Evolutionary conservation across 2,329 filamentous ascomycete genomes (phyloP), one percentile per base, ranked within the genome.

Genomic region (Sporothrix euskadiensis): DNA sequence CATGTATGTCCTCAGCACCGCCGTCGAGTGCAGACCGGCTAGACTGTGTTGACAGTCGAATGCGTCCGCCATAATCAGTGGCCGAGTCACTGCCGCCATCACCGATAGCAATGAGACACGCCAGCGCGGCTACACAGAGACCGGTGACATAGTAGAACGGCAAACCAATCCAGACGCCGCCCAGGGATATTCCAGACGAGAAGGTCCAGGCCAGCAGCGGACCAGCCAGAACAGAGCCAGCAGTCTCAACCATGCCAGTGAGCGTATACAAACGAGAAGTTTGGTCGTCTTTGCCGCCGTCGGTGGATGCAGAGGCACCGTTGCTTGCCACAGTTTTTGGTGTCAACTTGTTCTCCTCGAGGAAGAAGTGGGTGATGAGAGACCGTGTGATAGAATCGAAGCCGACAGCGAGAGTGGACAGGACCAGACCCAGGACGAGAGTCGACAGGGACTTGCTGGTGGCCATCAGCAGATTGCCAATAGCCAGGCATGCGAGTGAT

Each of bases 241-340:
- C 57, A 4, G 77, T 77, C 75, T 79, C 77, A 10, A 77, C 73
- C 66, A 79, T 79, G 73, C 77, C 76, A 22, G 78, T 76, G n/a
- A 80, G 75, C 5, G 78, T 78, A 71, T 79, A 78, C n/a, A 80
- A 73, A 32, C 79, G 76, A 8, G 76, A 77, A 16, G 76, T 78
- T 69, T 78, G 75, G 69, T 77, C 75, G 10, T 72, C 71, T 14
- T 74, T 73, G 70, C 75, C 74, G 47, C 26, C 32, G n/a, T 52
- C 16, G 32, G 10, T 35, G 56, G 30, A 4, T 30, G 56, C 5
- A 10, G 32, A 35, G 32, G 32, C n/a, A 9, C 41, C 41, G 9
- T 44, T 44, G 3, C 9, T 12, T 10, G 52, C 9, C n/a, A 52
- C 16, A 5, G 49, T 52, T 16, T 22, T 22, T 3, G 56, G 56